phyloP scores from a whole-genome alignment of 129 eudicot genomes.

The Apium graveolens region DNA sequence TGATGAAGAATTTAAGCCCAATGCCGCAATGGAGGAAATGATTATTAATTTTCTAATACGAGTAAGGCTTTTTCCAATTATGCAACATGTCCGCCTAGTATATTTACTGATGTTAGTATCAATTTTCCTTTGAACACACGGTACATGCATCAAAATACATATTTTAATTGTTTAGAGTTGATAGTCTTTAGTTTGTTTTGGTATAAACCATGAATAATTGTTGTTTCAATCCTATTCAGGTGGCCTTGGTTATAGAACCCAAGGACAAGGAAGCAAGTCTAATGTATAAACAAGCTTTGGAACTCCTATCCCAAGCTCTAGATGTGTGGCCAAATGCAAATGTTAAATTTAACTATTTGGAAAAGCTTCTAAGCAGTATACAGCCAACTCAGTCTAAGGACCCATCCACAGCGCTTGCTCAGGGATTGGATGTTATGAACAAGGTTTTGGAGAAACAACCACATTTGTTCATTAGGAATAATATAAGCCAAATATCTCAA shows the following conservation, averaged over 20 bases:
- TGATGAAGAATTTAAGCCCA: slow-evolving; percentile 95
- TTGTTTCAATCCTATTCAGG: slow-evolving; percentile 31
- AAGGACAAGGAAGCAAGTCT: slow-evolving; percentile 92
- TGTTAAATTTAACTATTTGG: slow-evolving; percentile 93
- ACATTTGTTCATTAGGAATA: slow-evolving; percentile 83
- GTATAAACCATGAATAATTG: neutral
- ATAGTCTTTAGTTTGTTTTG: neutral
- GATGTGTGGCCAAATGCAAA: slow-evolving; percentile 99
- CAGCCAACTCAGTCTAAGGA: slow-evolving; percentile 94
- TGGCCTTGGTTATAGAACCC: slow-evolving; percentile 96
- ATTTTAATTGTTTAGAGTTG: neutral
- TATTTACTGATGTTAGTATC: neutral
- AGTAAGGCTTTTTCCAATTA: slow-evolving; percentile 32
- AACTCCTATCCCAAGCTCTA: slow-evolving; percentile 86
- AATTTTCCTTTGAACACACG: neutral
- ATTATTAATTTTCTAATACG: slow-evolving; percentile 91
- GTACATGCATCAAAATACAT: neutral
- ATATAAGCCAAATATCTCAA: slow-evolving; percentile 88
- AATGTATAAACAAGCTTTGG: slow-evolving; percentile 95
- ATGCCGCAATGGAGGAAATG: slow-evolving; percentile 99
- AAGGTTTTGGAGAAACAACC: slow-evolving; percentile 98
- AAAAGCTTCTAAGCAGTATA: slow-evolving; percentile 87
- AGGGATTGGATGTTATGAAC: slow-evolving; percentile 98
- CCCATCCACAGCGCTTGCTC: slow-evolving; percentile 97
- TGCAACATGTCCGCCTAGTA: neutral